Evolutionary conservation across 2,329 filamentous ascomycete species (phyloP).

Genomic region (Neurospora sp.): DNA sequence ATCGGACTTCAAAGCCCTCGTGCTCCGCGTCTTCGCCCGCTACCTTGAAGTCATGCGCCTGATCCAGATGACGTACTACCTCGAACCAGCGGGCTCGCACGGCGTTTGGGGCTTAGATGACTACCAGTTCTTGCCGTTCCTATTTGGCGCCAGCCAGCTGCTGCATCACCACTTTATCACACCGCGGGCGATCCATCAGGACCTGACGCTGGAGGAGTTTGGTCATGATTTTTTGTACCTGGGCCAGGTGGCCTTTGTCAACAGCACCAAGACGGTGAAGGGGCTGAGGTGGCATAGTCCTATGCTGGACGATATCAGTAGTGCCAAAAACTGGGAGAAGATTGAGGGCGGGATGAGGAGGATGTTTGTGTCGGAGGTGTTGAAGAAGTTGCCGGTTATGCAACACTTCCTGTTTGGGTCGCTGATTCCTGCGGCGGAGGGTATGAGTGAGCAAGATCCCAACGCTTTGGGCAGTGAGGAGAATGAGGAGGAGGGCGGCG

Average conservation of each 20-base stretch:
- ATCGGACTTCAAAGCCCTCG: conserved; percentile 61
- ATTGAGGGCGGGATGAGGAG: conserved; percentile 90
- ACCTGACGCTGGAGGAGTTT: conserved; percentile 78
- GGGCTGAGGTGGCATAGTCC: conserved; percentile 93
- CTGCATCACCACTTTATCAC: conserved; percentile 74
- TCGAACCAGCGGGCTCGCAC: conserved; percentile 93
- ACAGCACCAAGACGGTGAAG: conserved; percentile 91
- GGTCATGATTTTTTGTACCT: conserved; percentile 79
- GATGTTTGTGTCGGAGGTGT: conserved; percentile 91
- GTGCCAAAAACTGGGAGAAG: conserved; percentile 82
- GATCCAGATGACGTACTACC: conserved; percentile 86
- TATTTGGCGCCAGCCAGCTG: conserved; percentile 87
- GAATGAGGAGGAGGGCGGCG: conserved; percentile 39
- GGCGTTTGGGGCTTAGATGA: conserved; percentile 97
- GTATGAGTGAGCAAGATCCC: conserved; percentile 58
- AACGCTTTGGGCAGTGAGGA: conserved; percentile 38
- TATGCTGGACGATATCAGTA: conserved; percentile 96
- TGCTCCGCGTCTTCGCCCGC: conserved; percentile 67
- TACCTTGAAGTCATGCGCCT: conserved; percentile 82
- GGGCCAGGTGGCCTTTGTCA: conserved; percentile 87
- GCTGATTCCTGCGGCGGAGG: conserved; percentile 67
- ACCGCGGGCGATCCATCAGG: conserved; percentile 75
- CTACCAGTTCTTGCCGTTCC: conserved; percentile 92
- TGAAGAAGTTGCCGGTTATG: conserved; percentile 93
- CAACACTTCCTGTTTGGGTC: conserved; percentile 95